phyloP scores from a whole-genome alignment of 2,329 filamentous ascomycete genomes.

The Chalara sp. region DNA sequence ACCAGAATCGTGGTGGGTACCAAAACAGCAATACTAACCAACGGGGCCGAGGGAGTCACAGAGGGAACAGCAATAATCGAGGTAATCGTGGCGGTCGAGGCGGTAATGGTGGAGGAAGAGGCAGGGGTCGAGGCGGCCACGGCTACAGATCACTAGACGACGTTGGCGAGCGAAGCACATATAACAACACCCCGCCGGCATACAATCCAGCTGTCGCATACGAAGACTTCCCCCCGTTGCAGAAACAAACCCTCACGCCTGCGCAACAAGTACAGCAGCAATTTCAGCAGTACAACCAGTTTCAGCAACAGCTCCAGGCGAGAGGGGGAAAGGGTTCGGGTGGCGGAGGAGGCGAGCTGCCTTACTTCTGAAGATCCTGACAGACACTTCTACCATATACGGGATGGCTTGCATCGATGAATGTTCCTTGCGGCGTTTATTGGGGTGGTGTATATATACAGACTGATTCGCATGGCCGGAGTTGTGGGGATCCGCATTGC shows the following conservation, averaged over 20 bases:
- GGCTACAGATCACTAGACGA: conserved; percentile 65
- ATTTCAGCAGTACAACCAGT: conserved; percentile 25
- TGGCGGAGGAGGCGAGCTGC: conserved; percentile 20
- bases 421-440: no score
- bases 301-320: conserved; percentile 20
- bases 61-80: conserved; percentile 20
- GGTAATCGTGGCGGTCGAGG: conserved; percentile 16
- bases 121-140: conserved; percentile 38
- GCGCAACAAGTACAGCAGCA: conserved; percentile 27
- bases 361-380: conserved; percentile 17
- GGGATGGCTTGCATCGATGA: no score
- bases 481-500: no score
- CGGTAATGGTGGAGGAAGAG: conserved; percentile 31
- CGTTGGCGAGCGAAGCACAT: conserved; percentile 40
- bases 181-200: conserved; percentile 27
- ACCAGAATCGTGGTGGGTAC: conserved; percentile 22
- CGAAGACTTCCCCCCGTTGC: conserved; percentile 28
- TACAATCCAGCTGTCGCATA: conserved; percentile 27
- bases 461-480: no score
- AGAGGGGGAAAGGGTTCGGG: conserved; percentile 12
- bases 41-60: conserved; percentile 25
- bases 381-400: no score
- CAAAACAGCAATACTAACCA: conserved; percentile 23
- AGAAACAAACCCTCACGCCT: conserved; percentile 26
- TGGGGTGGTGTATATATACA: no score